Evolutionary conservation across 2,329 filamentous ascomycete genomes (phyloP).

Genomic region (Exophiala xenobiotica): DNA sequence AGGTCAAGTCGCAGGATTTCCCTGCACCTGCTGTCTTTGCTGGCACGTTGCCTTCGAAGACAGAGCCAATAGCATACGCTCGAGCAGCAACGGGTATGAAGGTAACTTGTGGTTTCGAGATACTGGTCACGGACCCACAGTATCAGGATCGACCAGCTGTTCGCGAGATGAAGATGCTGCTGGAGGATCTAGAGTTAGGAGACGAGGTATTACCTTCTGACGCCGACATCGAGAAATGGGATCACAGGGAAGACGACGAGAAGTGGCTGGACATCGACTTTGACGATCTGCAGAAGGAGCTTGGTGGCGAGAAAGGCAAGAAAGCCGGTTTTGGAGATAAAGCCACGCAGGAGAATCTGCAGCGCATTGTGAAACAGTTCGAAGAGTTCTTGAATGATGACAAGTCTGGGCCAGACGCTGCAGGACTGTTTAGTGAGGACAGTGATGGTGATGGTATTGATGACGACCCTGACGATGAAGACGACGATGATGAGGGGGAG

Average conservation of each 20-base stretch:
- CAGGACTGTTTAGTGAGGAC: slow-evolving; percentile 66
- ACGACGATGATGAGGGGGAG: slow-evolving; percentile 61
- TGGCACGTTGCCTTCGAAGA: slow-evolving; percentile 41
- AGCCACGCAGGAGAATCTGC: slow-evolving; percentile 58
- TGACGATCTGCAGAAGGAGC: slow-evolving; percentile 79
- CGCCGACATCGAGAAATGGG: slow-evolving; percentile 71
- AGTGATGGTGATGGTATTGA: slow-evolving; percentile 49
- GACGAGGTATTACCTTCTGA: slow-evolving; percentile 70
- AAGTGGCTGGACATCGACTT: slow-evolving; percentile 91
- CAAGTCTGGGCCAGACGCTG: slow-evolving; percentile 74
- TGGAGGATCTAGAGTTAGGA: slow-evolving; percentile 73
- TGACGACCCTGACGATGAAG: slow-evolving; percentile 55
- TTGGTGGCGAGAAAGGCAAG: slow-evolving; percentile 51
- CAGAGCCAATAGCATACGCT: slow-evolving; percentile 47
- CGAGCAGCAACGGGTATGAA: slow-evolving; percentile 78
- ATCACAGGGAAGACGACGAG: slow-evolving; percentile 73
- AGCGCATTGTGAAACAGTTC: slow-evolving; percentile 91
- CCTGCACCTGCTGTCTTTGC: slow-evolving; percentile 59
- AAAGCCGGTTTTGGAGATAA: slow-evolving; percentile 45
- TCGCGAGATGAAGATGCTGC: slow-evolving; percentile 71
- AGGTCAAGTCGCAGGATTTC: slow-evolving; percentile 84
- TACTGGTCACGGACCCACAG: slow-evolving; percentile 68
- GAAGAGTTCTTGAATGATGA: slow-evolving; percentile 89
- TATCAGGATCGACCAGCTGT: slow-evolving; percentile 67
- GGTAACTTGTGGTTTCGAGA: slow-evolving; percentile 84